Base-by-base conservation (phyloP, 768 basidiomycete species). In the Agrocybe chaxingu region DNA sequence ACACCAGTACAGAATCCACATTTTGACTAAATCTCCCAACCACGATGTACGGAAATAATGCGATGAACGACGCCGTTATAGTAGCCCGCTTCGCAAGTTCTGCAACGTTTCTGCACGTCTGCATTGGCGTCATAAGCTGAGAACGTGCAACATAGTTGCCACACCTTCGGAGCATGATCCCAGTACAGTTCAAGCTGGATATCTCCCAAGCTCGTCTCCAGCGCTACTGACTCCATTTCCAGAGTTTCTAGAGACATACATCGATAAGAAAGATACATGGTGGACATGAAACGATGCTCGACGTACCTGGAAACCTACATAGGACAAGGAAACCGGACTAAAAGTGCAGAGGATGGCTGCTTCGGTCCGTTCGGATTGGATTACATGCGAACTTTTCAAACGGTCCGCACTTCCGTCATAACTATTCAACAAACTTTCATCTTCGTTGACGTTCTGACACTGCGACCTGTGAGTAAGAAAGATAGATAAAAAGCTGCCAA, bases 61-160 rank as follows among this genome's bases (percentile, higher is more conserved):
- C 96, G 85, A 71, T 98, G 96, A 64, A 97, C 98, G 3, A 90
- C 81, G 16, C 84, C 84, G 57, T 93, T 95, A 72, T 98, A 98
- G 69, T 97, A 98, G 0, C 95, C 94, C 86, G 81, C 63, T 82
- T 88, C n/a, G 89, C 79, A 29, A 98, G 82, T 59, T 94, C 92
- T 53, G 84, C 80, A 68, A 98, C 98, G 76, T 98, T 98, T 67
- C 88, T 84, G 74, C 94, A 97, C 9, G 95, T 95, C 90, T 97
- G 51, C 50, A 42, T 57, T 52, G 54, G 49, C 24, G 43, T 54
- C 59, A 50, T 45, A 56, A 51, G 49, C 52, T 43, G 24, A 42
- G 54, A 19, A 41, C 24, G 3, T 1, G 31, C 49, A 39, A 42
- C 16, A 42, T 45, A 35, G 8, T 7, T 36, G 33, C 45, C 70